phyloP scores from a whole-genome alignment of 2,329 filamentous ascomycete species.

The Madurella mycetomatis region DNA sequence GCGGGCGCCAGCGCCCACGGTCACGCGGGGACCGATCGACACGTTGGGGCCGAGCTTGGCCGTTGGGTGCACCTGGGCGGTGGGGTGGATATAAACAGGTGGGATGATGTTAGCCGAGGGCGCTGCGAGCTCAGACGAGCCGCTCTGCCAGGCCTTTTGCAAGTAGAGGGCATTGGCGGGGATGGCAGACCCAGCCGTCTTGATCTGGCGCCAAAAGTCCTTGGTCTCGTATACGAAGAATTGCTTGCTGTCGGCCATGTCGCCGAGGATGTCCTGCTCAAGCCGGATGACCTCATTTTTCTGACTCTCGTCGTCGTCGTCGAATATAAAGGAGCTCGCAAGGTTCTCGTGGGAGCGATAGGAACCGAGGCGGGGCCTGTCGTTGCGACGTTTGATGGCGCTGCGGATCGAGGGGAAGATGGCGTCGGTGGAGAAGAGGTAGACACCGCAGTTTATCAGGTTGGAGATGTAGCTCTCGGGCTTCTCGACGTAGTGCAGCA shows the following conservation, averaged over 20 bases:
- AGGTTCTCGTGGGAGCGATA: slow-evolving; percentile 96
- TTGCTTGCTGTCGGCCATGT: slow-evolving; percentile 93
- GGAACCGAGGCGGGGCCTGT: slow-evolving; percentile 85
- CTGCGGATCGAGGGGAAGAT: slow-evolving; percentile 94
- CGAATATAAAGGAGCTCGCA: slow-evolving; percentile 56
- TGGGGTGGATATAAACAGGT: slow-evolving; percentile 92
- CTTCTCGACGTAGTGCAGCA: slow-evolving; percentile 99
- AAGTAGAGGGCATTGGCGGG: slow-evolving; percentile 96
- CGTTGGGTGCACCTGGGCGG: slow-evolving; percentile 83
- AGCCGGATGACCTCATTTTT: slow-evolving; percentile 86
- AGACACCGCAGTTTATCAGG: slow-evolving; percentile 98
- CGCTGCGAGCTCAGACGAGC: slow-evolving; percentile 73
- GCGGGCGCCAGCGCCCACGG: slow-evolving; percentile 79
- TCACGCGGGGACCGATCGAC: slow-evolving; percentile 84
- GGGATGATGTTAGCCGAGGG: slow-evolving; percentile 84
- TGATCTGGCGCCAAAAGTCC: slow-evolving; percentile 99
- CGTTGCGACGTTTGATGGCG: slow-evolving; percentile 91
- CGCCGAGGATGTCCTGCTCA: slow-evolving; percentile 93
- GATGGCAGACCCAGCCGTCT: slow-evolving; percentile 94
- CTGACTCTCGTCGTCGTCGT: slow-evolving; percentile 65
- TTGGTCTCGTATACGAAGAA: slow-evolving; percentile 99
- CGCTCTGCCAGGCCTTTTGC: slow-evolving; percentile 83
- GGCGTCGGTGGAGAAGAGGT: slow-evolving; percentile 90
- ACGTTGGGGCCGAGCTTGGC: slow-evolving; percentile 97
- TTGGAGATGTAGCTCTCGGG: slow-evolving; percentile 96